Percentiles rank a stretch among this genome's conserved stretches.
Evolutionary conservation across 2,329 filamentous ascomycete species (phyloP).

Genomic region (Geoglossum cookeanum): DNA sequence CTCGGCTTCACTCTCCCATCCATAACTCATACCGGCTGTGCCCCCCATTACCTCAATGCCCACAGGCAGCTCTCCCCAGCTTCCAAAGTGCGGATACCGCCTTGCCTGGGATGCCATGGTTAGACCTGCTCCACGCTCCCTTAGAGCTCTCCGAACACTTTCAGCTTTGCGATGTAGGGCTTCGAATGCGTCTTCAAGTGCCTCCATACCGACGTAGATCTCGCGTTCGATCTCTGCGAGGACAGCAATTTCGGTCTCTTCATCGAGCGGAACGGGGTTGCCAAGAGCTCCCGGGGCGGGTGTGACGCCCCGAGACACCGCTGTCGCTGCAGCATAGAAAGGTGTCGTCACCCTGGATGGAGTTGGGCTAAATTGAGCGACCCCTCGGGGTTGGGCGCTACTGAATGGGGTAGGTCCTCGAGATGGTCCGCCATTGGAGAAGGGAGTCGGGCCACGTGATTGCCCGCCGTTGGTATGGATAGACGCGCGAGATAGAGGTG

Average conservation of each 20-base stretch:
- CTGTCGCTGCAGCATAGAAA: slow-evolving; percentile 15
- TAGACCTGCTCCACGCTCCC: slow-evolving; percentile 67
- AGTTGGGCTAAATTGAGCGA: background rate
- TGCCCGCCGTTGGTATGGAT: slow-evolving; percentile 2
- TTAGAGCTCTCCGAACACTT: slow-evolving; percentile 54
- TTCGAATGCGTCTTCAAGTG: slow-evolving; percentile 85
- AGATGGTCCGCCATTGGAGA: slow-evolving; percentile 12
- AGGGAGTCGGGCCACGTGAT: slow-evolving; percentile 31
- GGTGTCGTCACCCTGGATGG: background rate
- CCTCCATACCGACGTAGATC: slow-evolving; percentile 88
- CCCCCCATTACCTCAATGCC: slow-evolving; percentile 13
- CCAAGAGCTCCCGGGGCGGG: slow-evolving; percentile 34
- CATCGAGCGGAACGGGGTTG: slow-evolving; percentile 74
- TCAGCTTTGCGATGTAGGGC: slow-evolving; percentile 74
- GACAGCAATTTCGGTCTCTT: slow-evolving; percentile 80
- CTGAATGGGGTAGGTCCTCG: slow-evolving; percentile 1
- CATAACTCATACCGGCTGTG: slow-evolving; percentile 5
- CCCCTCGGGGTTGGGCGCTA: background rate
- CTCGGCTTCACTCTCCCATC: slow-evolving; percentile 16
- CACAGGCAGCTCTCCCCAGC: slow-evolving; percentile 8
- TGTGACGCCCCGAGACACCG: slow-evolving; percentile 10
- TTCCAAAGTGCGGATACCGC: slow-evolving; percentile 23
- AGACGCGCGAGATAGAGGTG: slow-evolving; percentile 4
- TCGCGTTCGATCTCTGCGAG: slow-evolving; percentile 83
- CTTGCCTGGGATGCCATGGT: slow-evolving; percentile 40